Percentiles rank a stretch among this genome's conserved stretches.
These are phyloP conservation scores for Chenopodium album DNA, from an alignment of 148 eudicot species.

Conservation along the genomic window DNA sequence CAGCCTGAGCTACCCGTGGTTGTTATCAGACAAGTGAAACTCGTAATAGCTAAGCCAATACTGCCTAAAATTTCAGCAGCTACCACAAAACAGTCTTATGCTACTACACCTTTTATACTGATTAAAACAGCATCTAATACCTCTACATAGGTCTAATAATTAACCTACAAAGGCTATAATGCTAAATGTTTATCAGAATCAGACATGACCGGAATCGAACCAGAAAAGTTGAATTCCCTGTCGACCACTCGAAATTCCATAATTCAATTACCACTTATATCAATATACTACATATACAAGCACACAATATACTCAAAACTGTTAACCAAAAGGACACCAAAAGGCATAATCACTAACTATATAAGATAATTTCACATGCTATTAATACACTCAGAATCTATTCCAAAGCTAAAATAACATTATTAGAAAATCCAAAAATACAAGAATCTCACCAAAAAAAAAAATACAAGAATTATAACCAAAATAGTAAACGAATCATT, in stretches of 20 bases:
- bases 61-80: background rate
- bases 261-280: background rate
- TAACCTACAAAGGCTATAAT: constrained; percentile 7
- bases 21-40: background rate
- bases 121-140: constrained; percentile 28
- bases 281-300: constrained; percentile 11
- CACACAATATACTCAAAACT: background rate
- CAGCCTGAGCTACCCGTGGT: constrained; percentile 7
- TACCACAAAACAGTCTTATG: constrained; percentile 1
- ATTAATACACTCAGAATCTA: background rate
- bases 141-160: background rate
- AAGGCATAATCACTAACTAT: constrained; percentile 5
- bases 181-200: background rate
- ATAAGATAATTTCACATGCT: constrained; percentile 11
- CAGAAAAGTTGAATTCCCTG: constrained; percentile 9
- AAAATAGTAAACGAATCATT: constrained; percentile 6
- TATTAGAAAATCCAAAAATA: background rate
- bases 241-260: constrained; percentile 17
- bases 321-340: background rate
- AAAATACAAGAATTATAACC: background rate
- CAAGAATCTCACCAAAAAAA: background rate
- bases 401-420: background rate
- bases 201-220: background rate
- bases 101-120: background rate
- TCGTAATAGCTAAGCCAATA: background rate